Base-by-base conservation (phyloP, 352 stramenopile genomes). In the Phytophthora sansomeana region DNA sequence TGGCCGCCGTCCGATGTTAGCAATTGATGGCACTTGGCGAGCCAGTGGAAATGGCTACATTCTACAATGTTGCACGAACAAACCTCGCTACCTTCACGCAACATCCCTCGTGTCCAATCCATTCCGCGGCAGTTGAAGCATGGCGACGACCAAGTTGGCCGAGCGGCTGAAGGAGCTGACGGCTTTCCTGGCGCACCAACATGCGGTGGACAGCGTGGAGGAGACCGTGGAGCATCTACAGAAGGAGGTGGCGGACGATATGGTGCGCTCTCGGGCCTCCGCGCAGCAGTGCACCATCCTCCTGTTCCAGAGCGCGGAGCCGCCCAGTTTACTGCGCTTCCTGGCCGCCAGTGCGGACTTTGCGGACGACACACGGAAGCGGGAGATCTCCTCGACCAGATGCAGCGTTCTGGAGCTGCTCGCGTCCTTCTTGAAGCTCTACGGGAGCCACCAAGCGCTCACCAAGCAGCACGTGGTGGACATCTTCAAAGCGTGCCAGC, bases 211-310 rank as follows among this genome's bases (percentile, higher is more conserved):
- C n/a, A 87, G 67, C 48, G 72, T 90, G 32, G 81, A 93, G 7
- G 83, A 93, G 71, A 83, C 67, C 28, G 6, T 93, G 19, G 74
- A 72, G 17, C 83, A 92, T 17, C 61, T 93, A 19, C 72, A 83
- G 63, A 73, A 33, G 7, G 83, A 81, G 28, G 51, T 78, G 1
- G 56, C 58, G 3, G 73, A 79, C 32, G 69, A 74, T 29, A 92
- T 93, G 85, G 63, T 54, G 30, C 81, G 74, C 28, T 92, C 83
- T 33, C 77, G 80, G 42, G 79, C 78, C 14, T 69, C 67, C 6
- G 85, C 83, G 43, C 80, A 91, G 67, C 83, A 90, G 58, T 87
- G 81, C 48, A 87, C 80, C 52, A 80, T 87, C 54, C 59, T 83
- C 28, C 55, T 93, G 48, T 89, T 91, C 58, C 69, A 88, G 62